A percentile compares a stretch with the other conserved stretches of the same genome.
phyloP scores from a whole-genome alignment of 73 alveolate genomes.

The Diophrys sp. region DNA sequence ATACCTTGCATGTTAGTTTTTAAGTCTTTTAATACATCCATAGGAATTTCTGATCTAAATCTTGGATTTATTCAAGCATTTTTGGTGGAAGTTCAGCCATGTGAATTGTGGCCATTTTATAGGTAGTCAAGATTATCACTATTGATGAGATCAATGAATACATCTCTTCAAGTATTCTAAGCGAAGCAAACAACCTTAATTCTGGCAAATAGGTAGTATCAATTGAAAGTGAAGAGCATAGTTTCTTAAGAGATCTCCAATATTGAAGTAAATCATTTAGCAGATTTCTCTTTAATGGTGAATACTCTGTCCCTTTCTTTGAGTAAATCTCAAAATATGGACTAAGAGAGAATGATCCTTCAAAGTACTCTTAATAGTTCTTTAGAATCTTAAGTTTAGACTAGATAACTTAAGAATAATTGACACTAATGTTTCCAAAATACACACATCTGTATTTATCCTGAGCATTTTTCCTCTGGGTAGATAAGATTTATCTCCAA shows the following conservation, averaged over 20 bases:
- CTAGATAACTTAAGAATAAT: neutral
- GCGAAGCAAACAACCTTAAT: neutral
- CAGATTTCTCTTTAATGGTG: neutral
- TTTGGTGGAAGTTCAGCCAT: neutral
- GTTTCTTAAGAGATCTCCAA: neutral
- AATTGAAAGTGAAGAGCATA: neutral
- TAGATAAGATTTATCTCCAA: neutral
- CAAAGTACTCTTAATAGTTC: neutral
- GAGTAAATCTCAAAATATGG: neutral
- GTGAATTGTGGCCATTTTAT: neutral
- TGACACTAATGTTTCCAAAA: neutral
- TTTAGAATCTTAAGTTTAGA: neutral
- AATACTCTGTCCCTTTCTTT: neutral
- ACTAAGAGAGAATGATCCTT: neutral
- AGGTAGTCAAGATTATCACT: neutral
- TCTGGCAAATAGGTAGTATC: neutral
- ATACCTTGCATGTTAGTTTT: neutral
- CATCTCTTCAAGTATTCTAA: neutral
- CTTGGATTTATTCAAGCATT: neutral
- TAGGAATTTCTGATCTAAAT: neutral
- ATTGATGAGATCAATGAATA: too few relatives aligned
- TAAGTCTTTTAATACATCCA: neutral
- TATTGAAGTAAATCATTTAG: neutral
- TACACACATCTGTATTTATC: neutral
- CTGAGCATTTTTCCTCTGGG: neutral